These are phyloP conservation scores for Rosa persica DNA, from an alignment of 306 rosid species.

Conservation along the genomic window DNA sequence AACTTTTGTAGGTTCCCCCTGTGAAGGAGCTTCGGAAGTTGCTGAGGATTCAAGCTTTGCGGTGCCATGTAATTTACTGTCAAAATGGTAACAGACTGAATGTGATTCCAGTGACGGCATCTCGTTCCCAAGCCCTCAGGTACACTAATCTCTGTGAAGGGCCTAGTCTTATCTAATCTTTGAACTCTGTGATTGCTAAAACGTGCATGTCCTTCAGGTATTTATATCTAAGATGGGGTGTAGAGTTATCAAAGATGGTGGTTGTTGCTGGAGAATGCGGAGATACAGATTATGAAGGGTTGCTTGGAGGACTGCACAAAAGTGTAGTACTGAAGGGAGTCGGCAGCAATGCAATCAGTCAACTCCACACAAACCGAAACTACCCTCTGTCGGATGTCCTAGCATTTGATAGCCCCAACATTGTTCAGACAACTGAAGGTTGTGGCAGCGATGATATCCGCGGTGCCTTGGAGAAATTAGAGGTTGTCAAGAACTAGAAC, in stretches of 20 bases:
- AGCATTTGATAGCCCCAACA: constrained; percentile 67
- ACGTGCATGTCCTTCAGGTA: constrained; percentile 56
- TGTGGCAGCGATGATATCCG: constrained; percentile 59
- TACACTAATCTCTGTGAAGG: constrained; percentile 29
- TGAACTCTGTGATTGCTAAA: constrained; percentile 18
- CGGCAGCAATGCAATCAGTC: constrained; percentile 60
- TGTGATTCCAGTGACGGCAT: constrained; percentile 91
- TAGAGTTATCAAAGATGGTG: constrained; percentile 87
- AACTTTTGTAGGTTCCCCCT: constrained; percentile 63
- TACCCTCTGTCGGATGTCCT: constrained; percentile 91
- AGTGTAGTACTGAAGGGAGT: constrained; percentile 82
- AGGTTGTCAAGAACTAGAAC: constrained; percentile 51
- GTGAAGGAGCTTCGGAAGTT: constrained; percentile 83
- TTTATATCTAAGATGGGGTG: constrained; percentile 92
- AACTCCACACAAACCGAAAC: constrained; percentile 73
- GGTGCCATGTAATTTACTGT: constrained; percentile 90
- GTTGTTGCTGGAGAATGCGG: constrained; percentile 94
- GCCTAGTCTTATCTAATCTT: not conserved
- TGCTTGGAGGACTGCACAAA: constrained; percentile 80
- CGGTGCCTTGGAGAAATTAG: constrained; percentile 59
- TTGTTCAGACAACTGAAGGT: constrained; percentile 59
- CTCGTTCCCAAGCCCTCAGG: constrained; percentile 99
- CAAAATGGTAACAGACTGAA: constrained; percentile 85
- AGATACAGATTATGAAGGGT: constrained; percentile 95
- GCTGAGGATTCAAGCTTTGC: constrained; percentile 93